Evolutionary conservation across 768 basidiomycete species (phyloP).

Genomic region (Auriscalpium orientale): DNA sequence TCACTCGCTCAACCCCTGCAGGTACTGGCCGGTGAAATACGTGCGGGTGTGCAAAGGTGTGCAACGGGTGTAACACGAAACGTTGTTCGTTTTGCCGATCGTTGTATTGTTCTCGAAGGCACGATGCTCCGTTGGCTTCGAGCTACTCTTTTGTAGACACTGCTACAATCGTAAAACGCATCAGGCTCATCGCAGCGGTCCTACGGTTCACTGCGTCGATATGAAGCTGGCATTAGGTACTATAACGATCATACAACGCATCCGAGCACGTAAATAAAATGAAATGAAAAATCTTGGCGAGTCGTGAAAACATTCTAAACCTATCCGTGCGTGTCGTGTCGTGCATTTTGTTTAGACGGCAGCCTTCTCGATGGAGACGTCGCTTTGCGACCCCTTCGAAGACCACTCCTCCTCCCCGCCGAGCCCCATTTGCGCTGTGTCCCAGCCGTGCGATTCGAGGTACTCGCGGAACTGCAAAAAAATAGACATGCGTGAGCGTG

Average conservation of each 20-base stretch:
- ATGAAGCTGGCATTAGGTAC: neutral
- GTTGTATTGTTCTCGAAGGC: no score
- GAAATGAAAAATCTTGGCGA: neutral
- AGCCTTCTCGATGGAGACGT: neutral
- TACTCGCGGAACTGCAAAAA: constrained; percentile 69
- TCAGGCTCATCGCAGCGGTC: no score
- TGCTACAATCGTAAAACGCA: no score
- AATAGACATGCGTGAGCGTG: neutral
- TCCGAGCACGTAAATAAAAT: neutral
- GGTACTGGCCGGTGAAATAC: no score
- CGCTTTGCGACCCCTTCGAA: constrained; percentile 12
- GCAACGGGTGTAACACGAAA: no score
- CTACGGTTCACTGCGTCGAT: neutral
- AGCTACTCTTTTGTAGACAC: no score
- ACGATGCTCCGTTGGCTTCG: no score
- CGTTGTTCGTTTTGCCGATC: no score
- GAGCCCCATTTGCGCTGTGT: constrained; percentile 67
- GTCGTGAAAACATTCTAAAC: neutral
- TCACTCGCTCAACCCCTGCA: no score
- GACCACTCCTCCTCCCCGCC: constrained; percentile 18
- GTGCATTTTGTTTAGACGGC: neutral
- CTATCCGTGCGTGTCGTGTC: neutral
- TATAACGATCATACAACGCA: neutral
- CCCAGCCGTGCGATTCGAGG: constrained; percentile 71
- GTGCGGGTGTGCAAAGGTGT: no score